A percentile compares a stretch with the other conserved stretches of the same genome.
These are phyloP conservation scores for Fusarium bactridioides DNA, from an alignment of 2,329 filamentous ascomycete genomes.

Conservation along the genomic window DNA sequence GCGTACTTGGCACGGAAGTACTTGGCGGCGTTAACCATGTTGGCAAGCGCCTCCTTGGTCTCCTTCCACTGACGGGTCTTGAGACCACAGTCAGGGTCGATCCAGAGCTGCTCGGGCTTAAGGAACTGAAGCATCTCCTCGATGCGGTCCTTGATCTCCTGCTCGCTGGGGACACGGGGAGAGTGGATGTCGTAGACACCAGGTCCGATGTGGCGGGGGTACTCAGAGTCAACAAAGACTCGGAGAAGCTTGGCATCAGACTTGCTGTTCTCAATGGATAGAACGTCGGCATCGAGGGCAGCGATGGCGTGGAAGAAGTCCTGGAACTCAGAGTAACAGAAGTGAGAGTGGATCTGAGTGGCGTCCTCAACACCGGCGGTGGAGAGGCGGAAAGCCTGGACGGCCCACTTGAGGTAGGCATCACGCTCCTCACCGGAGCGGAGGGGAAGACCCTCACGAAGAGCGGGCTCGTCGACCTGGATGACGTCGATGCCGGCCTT, in stretches of 20 bases:
- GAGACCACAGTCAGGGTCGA: conserved; percentile 98
- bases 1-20: conserved; percentile 90
- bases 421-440: conserved; percentile 93
- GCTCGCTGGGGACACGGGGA: conserved; percentile 93
- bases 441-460: conserved; percentile 98
- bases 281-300: conserved; percentile 95
- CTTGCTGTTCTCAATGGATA: conserved; percentile 99
- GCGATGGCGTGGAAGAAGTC: conserved; percentile 99
- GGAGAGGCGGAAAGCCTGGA: conserved; percentile 96
- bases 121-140: conserved; percentile 98
- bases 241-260: conserved; percentile 98
- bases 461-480: conserved; percentile 98
- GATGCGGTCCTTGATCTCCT: conserved; percentile 98
- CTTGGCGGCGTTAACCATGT: conserved; percentile 99
- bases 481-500: conserved; percentile 96
- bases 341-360: conserved; percentile 99
- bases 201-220: conserved; percentile 97
- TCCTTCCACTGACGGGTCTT: conserved; percentile 99
- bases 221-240: conserved; percentile 97
- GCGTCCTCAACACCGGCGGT: conserved; percentile 92
- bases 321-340: conserved; percentile 99
- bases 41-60: conserved; percentile 93
- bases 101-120: conserved; percentile 98
- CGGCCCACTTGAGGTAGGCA: conserved; percentile 96
- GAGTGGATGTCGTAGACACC: conserved; percentile 99